Percentiles rank a stretch among this genome's conserved stretches.
Evolutionary conservation across 495 filamentous ascomycete genomes (phyloP).

Genomic region (Talaromyces ruber): DNA sequence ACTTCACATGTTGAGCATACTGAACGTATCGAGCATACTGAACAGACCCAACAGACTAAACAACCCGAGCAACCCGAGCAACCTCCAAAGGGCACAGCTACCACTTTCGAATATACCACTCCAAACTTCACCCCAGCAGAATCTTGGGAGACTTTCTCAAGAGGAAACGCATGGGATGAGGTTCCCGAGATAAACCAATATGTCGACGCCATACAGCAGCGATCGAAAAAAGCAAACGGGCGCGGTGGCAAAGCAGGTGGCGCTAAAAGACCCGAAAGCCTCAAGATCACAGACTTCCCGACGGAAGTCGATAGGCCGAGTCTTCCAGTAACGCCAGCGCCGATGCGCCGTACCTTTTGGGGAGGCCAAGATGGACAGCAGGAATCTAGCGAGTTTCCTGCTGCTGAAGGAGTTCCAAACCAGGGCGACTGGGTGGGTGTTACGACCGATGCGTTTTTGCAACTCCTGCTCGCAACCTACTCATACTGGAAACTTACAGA

Average conservation of each 20-base stretch:
- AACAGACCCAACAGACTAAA: not conserved
- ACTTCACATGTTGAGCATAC: not conserved
- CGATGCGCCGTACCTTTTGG: slow-evolving; percentile 50
- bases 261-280: slow-evolving; percentile 36
- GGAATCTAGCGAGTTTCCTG: slow-evolving; percentile 46
- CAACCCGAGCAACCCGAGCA: not conserved
- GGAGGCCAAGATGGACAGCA: slow-evolving; percentile 42
- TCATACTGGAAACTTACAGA: slow-evolving; percentile 57
- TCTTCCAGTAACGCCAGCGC: slow-evolving; percentile 84
- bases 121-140: slow-evolving; percentile 17
- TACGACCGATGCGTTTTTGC: slow-evolving; percentile 44
- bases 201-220: slow-evolving; percentile 58
- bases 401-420: slow-evolving; percentile 70
- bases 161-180: slow-evolving; percentile 82
- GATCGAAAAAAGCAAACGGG: slow-evolving; percentile 39
- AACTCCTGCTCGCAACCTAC: slow-evolving; percentile 45
- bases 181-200: slow-evolving; percentile 75
- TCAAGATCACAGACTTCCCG: slow-evolving; percentile 78
- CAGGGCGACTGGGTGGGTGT: slow-evolving; percentile 87
- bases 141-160: slow-evolving; percentile 55
- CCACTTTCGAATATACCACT: not conserved
- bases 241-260: slow-evolving; percentile 16
- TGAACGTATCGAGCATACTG: not conserved
- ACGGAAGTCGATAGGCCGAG: slow-evolving; percentile 75
- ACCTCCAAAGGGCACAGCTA: not conserved